Conservation (phyloP, 352 stramenopile genomes). For the Nothophytophthora sp. region DNA sequence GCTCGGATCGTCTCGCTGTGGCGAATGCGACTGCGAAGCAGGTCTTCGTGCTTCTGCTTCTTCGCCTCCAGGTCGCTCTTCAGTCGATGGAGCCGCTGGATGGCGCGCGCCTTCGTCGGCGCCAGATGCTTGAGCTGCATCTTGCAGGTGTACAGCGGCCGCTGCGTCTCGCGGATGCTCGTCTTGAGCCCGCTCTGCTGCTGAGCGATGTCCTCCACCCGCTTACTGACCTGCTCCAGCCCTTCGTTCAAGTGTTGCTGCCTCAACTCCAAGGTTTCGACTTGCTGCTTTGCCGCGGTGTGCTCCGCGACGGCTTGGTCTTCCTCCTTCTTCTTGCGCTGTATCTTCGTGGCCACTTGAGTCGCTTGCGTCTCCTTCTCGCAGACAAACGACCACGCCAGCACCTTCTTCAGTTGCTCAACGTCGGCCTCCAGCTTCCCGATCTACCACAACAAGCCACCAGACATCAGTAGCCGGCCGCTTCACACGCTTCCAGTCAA, state of each 20-base stretch:
- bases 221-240: slow-evolving; percentile 51
- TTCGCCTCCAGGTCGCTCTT: slow-evolving; percentile 59
- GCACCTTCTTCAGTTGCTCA: slow-evolving; percentile 68
- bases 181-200: slow-evolving; percentile 59
- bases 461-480: not conserved
- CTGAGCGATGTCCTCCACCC: slow-evolving; percentile 40
- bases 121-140: slow-evolving; percentile 65
- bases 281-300: slow-evolving; percentile 43
- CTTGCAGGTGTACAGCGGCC: slow-evolving; percentile 66
- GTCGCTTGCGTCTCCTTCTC: slow-evolving; percentile 58
- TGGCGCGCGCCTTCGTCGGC: slow-evolving; percentile 50
- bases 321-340: slow-evolving; percentile 48
- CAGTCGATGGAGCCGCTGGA: slow-evolving; percentile 50
- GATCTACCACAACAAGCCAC: slow-evolving; percentile 40
- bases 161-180: slow-evolving; percentile 59
- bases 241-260: slow-evolving; percentile 68
- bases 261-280: slow-evolving; percentile 53
- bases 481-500: not conserved
- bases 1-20: slow-evolving; percentile 62
- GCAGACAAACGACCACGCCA: slow-evolving; percentile 83
- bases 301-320: slow-evolving; percentile 40
- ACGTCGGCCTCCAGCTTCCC: slow-evolving; percentile 76
- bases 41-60: slow-evolving; percentile 46
- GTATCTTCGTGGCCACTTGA: slow-evolving; percentile 60
- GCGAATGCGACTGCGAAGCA: slow-evolving; percentile 59